Percentiles rank a stretch among this genome's conserved stretches.
phyloP scores from a whole-genome alignment of 169 alveolate genomes.

The Plasmodium berghei region DNA sequence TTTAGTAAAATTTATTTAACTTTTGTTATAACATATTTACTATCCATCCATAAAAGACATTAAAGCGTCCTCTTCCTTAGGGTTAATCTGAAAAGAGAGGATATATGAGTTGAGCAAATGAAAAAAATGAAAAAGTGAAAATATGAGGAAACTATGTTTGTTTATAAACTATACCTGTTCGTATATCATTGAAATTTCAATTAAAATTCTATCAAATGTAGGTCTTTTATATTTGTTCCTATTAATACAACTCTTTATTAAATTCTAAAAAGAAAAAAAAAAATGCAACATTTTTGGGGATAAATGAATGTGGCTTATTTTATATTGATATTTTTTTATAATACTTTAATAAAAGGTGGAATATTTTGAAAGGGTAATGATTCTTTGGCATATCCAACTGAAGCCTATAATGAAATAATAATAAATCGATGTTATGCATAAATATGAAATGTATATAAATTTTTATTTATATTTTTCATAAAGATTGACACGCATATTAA shows the following conservation, averaged over 20 bases:
- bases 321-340: conserved; percentile 10
- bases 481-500: not conserved
- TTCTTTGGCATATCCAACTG: conserved; percentile 75
- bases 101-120: not conserved
- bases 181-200: conserved; percentile 18
- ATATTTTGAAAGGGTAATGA: conserved; percentile 34
- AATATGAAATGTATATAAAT: not conserved
- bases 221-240: conserved; percentile 60
- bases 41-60: conserved; percentile 77
- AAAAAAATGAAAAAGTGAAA: not conserved
- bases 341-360: conserved; percentile 54
- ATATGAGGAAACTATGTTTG: not conserved
- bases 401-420: conserved; percentile 14
- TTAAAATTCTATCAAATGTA: conserved; percentile 42
- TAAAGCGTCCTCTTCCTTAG: conserved; percentile 75
- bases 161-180: conserved; percentile 32
- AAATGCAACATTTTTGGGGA: not conserved
- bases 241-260: conserved; percentile 41
- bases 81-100: conserved; percentile 31
- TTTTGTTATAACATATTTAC: not conserved
- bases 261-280: conserved; percentile 18
- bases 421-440: too few species aligned
- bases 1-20: too few species aligned
- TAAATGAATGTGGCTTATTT: not conserved
- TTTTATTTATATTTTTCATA: too few species aligned